phyloP scores from a whole-genome alignment of 306 rosid genomes.

The Quercus rubra region DNA sequence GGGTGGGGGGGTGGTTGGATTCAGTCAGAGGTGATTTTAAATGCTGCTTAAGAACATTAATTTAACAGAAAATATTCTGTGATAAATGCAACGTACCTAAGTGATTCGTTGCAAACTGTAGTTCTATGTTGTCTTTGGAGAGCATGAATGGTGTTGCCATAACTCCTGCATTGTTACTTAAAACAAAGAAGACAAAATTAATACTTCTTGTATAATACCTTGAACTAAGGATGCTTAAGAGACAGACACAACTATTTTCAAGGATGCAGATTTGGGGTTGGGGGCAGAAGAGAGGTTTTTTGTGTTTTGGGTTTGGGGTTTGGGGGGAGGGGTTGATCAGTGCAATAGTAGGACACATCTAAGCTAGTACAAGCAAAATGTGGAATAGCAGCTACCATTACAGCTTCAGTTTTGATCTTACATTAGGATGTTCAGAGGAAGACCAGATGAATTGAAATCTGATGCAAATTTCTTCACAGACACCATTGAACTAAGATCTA shows the following conservation, averaged over 20 bases:
- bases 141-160: slow-evolving; percentile 61
- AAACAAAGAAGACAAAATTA: slow-evolving; percentile 27
- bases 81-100: slow-evolving; percentile 39
- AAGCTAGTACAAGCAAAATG: neutral
- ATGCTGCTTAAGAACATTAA: neutral
- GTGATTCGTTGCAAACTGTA: slow-evolving; percentile 86
- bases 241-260: neutral
- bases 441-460: slow-evolving; percentile 44
- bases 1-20: neutral
- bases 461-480: slow-evolving; percentile 73
- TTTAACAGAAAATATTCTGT: neutral
- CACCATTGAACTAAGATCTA: slow-evolving; percentile 68
- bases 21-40: neutral
- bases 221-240: slow-evolving; percentile 10
- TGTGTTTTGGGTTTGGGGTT: too few species aligned
- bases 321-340: too few species aligned
- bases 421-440: slow-evolving; percentile 75
- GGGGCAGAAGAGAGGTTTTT: too few species aligned
- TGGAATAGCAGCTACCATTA: neutral
- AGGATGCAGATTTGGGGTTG: neutral
- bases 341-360: neutral
- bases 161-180: slow-evolving; percentile 92
- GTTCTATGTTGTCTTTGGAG: slow-evolving; percentile 76
- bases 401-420: slow-evolving; percentile 34
- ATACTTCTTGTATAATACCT: neutral